Evolutionary conservation across 345 rosid species (phyloP).

Genomic region (Toxicodendron radicans): DNA sequence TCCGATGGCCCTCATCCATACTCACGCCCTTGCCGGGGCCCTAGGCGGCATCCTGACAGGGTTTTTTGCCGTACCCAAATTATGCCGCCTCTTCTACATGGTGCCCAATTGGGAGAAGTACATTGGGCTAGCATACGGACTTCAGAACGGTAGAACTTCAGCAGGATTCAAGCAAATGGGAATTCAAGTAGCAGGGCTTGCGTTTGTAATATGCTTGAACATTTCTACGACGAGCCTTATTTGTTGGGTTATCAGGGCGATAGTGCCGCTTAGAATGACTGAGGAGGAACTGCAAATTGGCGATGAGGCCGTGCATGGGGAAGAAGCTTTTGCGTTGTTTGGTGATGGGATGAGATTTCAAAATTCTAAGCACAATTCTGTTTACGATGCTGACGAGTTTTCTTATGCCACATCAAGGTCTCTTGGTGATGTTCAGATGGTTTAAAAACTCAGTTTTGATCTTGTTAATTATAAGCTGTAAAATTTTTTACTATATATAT

Average conservation of each 20-base stretch:
- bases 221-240: slow-evolving; percentile 34
- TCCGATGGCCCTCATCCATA: slow-evolving; percentile 52
- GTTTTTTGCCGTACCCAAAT: slow-evolving; percentile 42
- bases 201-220: slow-evolving; percentile 39
- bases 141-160: slow-evolving; percentile 22
- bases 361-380: slow-evolving; percentile 22
- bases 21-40: slow-evolving; percentile 48
- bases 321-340: slow-evolving; percentile 33
- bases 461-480: neutral
- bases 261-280: slow-evolving; percentile 40
- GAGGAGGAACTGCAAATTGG: slow-evolving; percentile 34
- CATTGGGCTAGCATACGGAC: slow-evolving; percentile 38
- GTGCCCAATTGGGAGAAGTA: slow-evolving; percentile 45
- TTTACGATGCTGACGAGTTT: slow-evolving; percentile 29
- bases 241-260: slow-evolving; percentile 31
- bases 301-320: slow-evolving; percentile 44
- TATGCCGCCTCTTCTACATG: slow-evolving; percentile 47
- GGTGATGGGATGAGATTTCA: slow-evolving; percentile 23
- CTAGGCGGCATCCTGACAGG: slow-evolving; percentile 54
- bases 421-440: slow-evolving; percentile 25
- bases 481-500: no score
- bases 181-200: slow-evolving; percentile 34
- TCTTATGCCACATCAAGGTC: slow-evolving; percentile 22
- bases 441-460: neutral
- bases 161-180: slow-evolving; percentile 47